Evolutionary conservation across 805 yeast species (phyloP), one percentile per base, ranked within the genome.

Genomic region (Wickerhamomyces ciferrii): DNA sequence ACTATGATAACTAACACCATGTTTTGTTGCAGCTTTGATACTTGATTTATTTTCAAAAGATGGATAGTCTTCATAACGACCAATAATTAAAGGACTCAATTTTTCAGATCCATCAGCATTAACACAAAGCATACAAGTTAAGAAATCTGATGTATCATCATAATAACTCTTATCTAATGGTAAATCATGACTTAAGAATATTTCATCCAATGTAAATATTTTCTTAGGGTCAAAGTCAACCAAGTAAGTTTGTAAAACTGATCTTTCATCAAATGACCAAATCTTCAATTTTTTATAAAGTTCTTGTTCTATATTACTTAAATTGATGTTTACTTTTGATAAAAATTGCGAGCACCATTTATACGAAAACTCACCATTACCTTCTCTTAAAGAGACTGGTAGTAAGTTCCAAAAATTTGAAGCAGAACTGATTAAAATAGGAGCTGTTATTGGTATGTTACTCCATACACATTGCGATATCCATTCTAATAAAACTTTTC

Each of bases 401-500:
- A 81, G 64, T 43, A 78, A 67, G 43, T 75, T 78, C 87, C 87
- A 82, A 27, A 82, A 76, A 8, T 81, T 74, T 39, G 74, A 70
- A 3, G 87, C 85, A 2, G 87, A 78, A 59, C 76, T 77, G 53
- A 79, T 83, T 35, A 82, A 70, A 17, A 81, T 78, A 1, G 85
- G 84, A 0, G 83, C 74, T 1, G 85, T 77, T 2, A 81, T 74
- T 3, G 87, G 86, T 32, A 81, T 78, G 42, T 74, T 76, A 55
- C 79, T 83, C 87, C 87, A 82, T 2, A 75, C 74, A 21, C 82
- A 78, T 57, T 81, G 87, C 0, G 82, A 73, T 37, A 81, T 77
- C 87, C 87, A 82, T 58, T 82, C 87, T n/a, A 79, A 74, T 39
- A 82, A 60, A n/a, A 82, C 79, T 41, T 74, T 72, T 34, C 86